phyloP scores from a whole-genome alignment of 1,284 basidiomycete species.

The Boletellus dicymbophilus region DNA sequence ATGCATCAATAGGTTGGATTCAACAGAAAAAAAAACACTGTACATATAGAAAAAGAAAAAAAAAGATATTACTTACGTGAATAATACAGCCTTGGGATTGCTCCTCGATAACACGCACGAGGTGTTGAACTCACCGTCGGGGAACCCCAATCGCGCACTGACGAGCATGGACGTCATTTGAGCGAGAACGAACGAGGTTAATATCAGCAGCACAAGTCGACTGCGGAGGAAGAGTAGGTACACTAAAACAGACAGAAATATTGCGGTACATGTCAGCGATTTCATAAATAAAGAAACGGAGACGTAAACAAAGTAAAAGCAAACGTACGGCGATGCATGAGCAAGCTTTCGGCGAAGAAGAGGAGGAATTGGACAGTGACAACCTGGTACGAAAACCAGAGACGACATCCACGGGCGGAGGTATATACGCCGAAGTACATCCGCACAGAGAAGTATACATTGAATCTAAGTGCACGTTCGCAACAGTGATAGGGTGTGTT shows the following conservation, averaged over 20 bases:
- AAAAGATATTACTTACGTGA: constrained; percentile 6
- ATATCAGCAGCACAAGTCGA: constrained; percentile 2
- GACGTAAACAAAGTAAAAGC: not conserved
- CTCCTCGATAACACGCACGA: constrained; percentile 18
- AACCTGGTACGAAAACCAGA: constrained; percentile 17
- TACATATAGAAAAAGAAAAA: not conserved
- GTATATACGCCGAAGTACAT: constrained; percentile 12
- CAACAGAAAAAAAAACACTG: too few relatives aligned
- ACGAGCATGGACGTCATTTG: constrained; percentile 22
- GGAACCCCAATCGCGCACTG: constrained; percentile 13
- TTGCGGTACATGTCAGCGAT: too few relatives aligned
- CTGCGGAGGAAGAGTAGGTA: constrained; percentile 12
- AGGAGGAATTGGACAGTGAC: constrained; percentile 10
- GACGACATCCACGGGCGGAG: constrained; percentile 3
- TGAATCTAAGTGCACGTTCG: constrained; percentile 6
- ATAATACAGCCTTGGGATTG: constrained; percentile 5
- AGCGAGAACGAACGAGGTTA: constrained; percentile 6
- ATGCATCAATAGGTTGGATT: too few relatives aligned
- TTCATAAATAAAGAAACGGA: too few relatives aligned
- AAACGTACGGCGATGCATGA: constrained; percentile 12
- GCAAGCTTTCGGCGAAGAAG: constrained; percentile 3
- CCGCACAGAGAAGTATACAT: constrained; percentile 12
- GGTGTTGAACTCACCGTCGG: constrained; percentile 9
- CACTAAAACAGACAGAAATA: constrained; percentile 1
- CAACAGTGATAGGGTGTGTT: not conserved